Evolutionary conservation across 768 basidiomycete species (phyloP).

Genomic region (Rubroboletus pulcherrimus): DNA sequence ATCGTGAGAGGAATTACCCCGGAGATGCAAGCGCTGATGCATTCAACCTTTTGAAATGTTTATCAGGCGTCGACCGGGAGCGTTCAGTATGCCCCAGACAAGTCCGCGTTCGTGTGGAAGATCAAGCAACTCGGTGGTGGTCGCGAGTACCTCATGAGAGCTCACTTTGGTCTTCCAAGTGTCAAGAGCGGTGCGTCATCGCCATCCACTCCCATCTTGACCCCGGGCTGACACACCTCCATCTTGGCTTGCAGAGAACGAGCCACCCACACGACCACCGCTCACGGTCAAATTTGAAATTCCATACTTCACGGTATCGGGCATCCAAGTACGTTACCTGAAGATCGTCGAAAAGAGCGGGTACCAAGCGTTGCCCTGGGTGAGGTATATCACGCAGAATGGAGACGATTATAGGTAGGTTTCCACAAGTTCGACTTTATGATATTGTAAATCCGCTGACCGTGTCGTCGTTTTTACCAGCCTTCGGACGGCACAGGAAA

Average conservation of each 20-base stretch:
- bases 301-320: conserved; percentile 97
- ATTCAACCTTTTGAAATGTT: background rate
- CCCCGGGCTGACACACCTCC: conserved; percentile 14
- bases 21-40: background rate
- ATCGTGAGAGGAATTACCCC: background rate
- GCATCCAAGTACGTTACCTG: conserved; percentile 95
- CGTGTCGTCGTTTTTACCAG: conserved; percentile 18
- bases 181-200: conserved; percentile 75
- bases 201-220: background rate
- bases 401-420: conserved; percentile 86
- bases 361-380: conserved; percentile 95
- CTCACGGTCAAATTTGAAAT: conserved; percentile 98
- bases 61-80: conserved; percentile 86
- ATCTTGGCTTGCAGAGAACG: conserved; percentile 59
- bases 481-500: conserved; percentile 71
- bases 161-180: conserved; percentile 94
- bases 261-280: conserved; percentile 73
- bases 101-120: conserved; percentile 98
- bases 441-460: background rate
- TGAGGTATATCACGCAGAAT: conserved; percentile 89
- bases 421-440: background rate
- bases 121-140: conserved; percentile 97
- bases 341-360: conserved; percentile 99
- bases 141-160: conserved; percentile 95
- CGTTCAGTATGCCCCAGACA: conserved; percentile 97